Conservation (phyloP, 2,329 filamentous ascomycete species). For the Scedosporium aurantiacum region DNA sequence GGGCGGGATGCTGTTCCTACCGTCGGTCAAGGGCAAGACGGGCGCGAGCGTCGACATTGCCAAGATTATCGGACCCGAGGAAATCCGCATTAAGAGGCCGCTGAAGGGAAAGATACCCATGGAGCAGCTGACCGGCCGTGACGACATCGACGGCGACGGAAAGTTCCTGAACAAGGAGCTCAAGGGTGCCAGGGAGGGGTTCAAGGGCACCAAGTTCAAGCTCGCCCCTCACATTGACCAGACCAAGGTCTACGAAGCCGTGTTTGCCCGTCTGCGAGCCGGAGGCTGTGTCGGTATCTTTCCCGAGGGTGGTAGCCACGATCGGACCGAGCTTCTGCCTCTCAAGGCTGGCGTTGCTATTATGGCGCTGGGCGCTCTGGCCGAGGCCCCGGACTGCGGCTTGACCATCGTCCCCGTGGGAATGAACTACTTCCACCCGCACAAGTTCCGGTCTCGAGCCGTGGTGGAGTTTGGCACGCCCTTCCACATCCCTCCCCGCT, state of each 20-base stretch:
- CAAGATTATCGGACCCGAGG: slow-evolving; percentile 67
- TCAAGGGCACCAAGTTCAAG: slow-evolving; percentile 72
- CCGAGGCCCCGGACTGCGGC: slow-evolving; percentile 73
- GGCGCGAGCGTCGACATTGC: slow-evolving; percentile 75
- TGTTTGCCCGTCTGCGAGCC: slow-evolving; percentile 70
- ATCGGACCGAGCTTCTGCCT: slow-evolving; percentile 81
- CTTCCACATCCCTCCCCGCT: slow-evolving; percentile 69
- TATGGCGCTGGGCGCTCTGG: slow-evolving; percentile 88
- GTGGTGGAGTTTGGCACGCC: slow-evolving; percentile 92
- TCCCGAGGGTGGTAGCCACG: slow-evolving; percentile 91
- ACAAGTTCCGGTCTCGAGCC: slow-evolving; percentile 94
- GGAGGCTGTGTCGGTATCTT: slow-evolving; percentile 95
- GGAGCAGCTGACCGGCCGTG: slow-evolving; percentile 70
- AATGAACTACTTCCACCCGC: slow-evolving; percentile 99
- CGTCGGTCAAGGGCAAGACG: slow-evolving; percentile 65
- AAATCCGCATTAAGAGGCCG: slow-evolving; percentile 75
- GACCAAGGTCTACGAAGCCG: slow-evolving; percentile 83
- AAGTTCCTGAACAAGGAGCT: slow-evolving; percentile 45
- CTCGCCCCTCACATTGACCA: slow-evolving; percentile 89
- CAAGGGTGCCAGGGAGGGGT: slow-evolving; percentile 47
- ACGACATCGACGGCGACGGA: slow-evolving; percentile 58
- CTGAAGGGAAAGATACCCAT: slow-evolving; percentile 70
- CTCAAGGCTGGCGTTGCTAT: slow-evolving; percentile 95
- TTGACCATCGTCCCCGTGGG: slow-evolving; percentile 92
- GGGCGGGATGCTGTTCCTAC: slow-evolving; percentile 78